Conservation (phyloP, 495 filamentous ascomycete species). For the Penicillium cataractarum region DNA sequence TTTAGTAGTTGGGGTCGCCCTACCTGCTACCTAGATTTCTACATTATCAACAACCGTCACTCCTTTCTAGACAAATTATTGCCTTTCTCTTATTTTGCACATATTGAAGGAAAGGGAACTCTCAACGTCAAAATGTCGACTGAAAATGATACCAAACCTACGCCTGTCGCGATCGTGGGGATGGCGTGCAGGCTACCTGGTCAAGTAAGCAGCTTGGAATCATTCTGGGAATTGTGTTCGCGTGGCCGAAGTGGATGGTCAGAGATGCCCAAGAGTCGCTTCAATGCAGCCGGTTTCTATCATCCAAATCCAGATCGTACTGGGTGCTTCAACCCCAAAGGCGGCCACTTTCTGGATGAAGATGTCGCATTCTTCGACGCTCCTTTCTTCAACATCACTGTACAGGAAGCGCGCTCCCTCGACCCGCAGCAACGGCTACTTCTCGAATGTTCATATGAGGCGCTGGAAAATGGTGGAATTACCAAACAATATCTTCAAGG, state of each 20-base stretch:
- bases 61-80: not conserved
- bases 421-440: slow-evolving; percentile 54
- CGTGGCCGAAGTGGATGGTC: slow-evolving; percentile 36
- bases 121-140: not conserved
- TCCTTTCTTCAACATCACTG: slow-evolving; percentile 52
- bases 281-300: slow-evolving; percentile 50
- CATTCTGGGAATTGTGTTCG: slow-evolving; percentile 58
- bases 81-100: slow-evolving; percentile 3
- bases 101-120: not conserved
- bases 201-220: slow-evolving; percentile 54
- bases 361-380: slow-evolving; percentile 60
- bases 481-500: slow-evolving; percentile 45
- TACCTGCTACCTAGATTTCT: not conserved
- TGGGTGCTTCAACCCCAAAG: slow-evolving; percentile 29
- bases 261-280: slow-evolving; percentile 32
- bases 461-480: slow-evolving; percentile 51
- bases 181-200: slow-evolving; percentile 53
- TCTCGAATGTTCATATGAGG: slow-evolving; percentile 50
- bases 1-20: slow-evolving; percentile 3
- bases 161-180: slow-evolving; percentile 50
- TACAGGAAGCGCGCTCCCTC: slow-evolving; percentile 47
- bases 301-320: slow-evolving; percentile 40
- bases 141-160: slow-evolving; percentile 20
- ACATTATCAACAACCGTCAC: not conserved
- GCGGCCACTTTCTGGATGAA: slow-evolving; percentile 50